Evolutionary conservation across 495 filamentous ascomycete species (phyloP).

Genomic region (Hyaloscypha variabilis): DNA sequence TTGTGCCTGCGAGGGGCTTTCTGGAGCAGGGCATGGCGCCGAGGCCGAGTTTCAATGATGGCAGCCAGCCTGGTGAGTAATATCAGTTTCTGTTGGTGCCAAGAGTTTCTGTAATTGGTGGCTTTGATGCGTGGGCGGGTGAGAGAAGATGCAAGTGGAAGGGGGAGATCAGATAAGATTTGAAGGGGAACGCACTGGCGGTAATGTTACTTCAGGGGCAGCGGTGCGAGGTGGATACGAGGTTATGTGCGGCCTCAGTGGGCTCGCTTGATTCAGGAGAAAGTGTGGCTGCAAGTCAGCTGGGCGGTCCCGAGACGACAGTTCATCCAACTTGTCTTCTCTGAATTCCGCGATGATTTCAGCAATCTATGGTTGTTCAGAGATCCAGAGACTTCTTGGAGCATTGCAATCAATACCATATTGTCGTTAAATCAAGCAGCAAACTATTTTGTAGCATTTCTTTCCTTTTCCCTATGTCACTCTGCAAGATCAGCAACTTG

Average conservation of each 20-base stretch:
- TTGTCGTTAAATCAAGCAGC: background rate
- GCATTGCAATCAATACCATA: background rate
- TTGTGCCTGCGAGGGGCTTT: conserved; percentile 78
- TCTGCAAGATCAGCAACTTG: too few relatives aligned
- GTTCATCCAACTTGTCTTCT: background rate
- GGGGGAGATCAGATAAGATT: conserved; percentile 1
- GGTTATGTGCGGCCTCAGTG: background rate
- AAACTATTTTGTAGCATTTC: background rate
- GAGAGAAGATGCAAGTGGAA: background rate
- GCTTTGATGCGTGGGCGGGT: background rate
- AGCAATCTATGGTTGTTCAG: background rate
- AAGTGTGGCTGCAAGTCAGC: background rate
- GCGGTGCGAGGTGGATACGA: background rate
- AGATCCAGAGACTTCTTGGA: background rate
- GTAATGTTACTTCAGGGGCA: too few relatives aligned
- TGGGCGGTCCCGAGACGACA: too few relatives aligned
- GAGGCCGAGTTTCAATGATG: conserved; percentile 88
- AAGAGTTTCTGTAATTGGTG: background rate
- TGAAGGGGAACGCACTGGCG: background rate
- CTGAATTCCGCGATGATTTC: background rate
- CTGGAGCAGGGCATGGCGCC: conserved; percentile 81
- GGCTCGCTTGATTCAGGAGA: background rate
- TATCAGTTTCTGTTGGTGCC: conserved; percentile 15
- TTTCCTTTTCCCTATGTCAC: too few relatives aligned
- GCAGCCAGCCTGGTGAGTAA: conserved; percentile 55